These are phyloP conservation scores for Collybia nuda DNA, from an alignment of 768 basidiomycete species.

Conservation along the genomic window DNA sequence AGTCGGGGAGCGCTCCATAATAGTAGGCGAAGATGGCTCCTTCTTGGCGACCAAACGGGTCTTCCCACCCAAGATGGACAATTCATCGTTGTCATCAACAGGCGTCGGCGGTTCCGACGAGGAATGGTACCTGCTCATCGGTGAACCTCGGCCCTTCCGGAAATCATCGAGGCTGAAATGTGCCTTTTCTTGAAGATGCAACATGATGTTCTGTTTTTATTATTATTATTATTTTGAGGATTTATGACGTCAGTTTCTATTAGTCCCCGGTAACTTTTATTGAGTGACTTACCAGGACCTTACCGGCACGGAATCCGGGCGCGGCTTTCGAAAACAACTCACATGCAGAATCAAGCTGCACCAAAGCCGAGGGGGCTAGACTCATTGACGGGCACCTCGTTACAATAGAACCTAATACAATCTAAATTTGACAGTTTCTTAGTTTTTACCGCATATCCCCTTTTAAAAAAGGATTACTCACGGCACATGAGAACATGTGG, in stretches of 20 bases:
- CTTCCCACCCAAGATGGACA: constrained; percentile 63
- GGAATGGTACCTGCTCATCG: constrained; percentile 35
- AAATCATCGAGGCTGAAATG: constrained; percentile 65
- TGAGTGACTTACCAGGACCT: constrained; percentile 53
- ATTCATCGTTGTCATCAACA: constrained; percentile 59
- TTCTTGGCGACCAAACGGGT: constrained; percentile 65
- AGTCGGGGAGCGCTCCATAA: constrained; percentile 67
- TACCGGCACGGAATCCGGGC: constrained; percentile 58
- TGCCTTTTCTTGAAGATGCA: constrained; percentile 62
- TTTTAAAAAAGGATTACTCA: constrained; percentile 29
- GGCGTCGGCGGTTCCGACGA: constrained; percentile 40
- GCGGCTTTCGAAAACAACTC: constrained; percentile 74
- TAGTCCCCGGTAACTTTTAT: not conserved
- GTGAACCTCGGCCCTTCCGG: constrained; percentile 53
- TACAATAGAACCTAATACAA: constrained; percentile 73
- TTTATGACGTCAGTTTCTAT: not conserved
- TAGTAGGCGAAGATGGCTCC: constrained; percentile 53
- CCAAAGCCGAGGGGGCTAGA: constrained; percentile 70
- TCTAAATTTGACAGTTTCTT: constrained; percentile 32
- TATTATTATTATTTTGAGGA: too few relatives aligned
- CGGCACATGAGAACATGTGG: constrained; percentile 67
- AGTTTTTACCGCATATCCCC: constrained; percentile 4
- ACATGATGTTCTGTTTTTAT: constrained; percentile 57
- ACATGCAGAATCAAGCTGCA: constrained; percentile 74
- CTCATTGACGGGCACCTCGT: constrained; percentile 81